Base-by-base conservation (phyloP, 768 basidiomycete genomes). In the Naganishia friedmannii region DNA sequence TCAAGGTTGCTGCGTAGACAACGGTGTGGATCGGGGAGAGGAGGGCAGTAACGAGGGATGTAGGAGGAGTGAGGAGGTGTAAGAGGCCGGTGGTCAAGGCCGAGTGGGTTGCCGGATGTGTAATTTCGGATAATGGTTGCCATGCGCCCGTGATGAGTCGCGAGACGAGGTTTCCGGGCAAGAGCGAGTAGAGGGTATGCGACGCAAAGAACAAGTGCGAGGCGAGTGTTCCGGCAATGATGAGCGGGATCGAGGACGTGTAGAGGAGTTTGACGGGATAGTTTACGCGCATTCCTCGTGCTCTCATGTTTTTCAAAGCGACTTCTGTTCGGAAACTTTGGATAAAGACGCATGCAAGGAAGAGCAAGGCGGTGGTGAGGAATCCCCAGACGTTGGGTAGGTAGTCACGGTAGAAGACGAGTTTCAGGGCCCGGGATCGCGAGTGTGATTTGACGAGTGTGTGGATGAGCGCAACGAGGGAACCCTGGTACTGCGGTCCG, bases 121-220 rank as follows among this genome's bases (percentile, higher is more conserved):
- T 57, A 57, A 63, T 78, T 77, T 42, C 42, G 8, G 60, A 63
- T 8, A 63, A 19, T 5, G 60, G 60, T 13, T 34, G 15, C 60
- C 60, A 63, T 26, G 39, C 42, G 42, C 60, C 60, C 15, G 60
- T 63, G 60, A 63, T 63, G 2, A 63, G 39, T 45, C 23, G 19
- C n/a, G 39, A 45, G 32, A 63, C 60, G 19, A 63, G 60, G 39
- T 63, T 63, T n/a, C 60, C 60, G 26, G 60, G 60, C 2, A 37
- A 9, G 39, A 63, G 37, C 23, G 37, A 34, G 42, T 45, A 63
- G 42, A 63, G 39, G 5, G 60, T 42, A 26, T 46, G 60, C 37
- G 60, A 63, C 3, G 60, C 60, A 34, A 63, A 19, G 60, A 63
- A 63, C 37, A 63, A 10, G 60, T 63, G 60, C n/a, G 60, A 63